phyloP scores from a whole-genome alignment of 2,329 filamentous ascomycete species.

The Pseudopithomyces chartarum region DNA sequence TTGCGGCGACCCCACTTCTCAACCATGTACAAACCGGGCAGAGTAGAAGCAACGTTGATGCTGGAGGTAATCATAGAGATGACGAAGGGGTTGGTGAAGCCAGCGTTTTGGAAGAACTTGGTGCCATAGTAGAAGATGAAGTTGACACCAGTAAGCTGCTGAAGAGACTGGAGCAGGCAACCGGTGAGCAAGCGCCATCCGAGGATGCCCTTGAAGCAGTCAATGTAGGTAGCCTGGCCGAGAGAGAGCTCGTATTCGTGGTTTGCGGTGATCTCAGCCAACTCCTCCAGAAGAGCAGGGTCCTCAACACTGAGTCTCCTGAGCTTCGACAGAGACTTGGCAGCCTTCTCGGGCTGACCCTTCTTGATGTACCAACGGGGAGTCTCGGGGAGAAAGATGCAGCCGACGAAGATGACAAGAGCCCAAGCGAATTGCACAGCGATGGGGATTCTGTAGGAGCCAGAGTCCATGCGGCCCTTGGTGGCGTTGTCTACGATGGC shows the following conservation, averaged over 20 bases:
- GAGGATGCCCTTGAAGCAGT: constrained; percentile 53
- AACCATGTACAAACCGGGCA: constrained; percentile 77
- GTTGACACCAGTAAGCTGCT: constrained; percentile 67
- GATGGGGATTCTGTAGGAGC: constrained; percentile 77
- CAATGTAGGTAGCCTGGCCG: constrained; percentile 49
- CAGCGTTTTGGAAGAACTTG: constrained; percentile 47
- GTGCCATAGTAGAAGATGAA: constrained; percentile 53
- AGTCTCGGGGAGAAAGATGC: constrained; percentile 73
- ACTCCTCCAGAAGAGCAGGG: constrained; percentile 63
- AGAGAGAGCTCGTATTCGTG: constrained; percentile 76
- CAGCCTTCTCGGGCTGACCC: constrained; percentile 66
- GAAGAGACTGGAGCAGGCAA: constrained; percentile 75
- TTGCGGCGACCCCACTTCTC: constrained; percentile 78
- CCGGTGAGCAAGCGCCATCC: constrained; percentile 72
- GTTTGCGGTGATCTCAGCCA: constrained; percentile 68
- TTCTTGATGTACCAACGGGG: constrained; percentile 73
- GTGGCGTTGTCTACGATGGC: constrained; percentile 70
- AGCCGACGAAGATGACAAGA: constrained; percentile 66
- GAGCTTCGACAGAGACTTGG: constrained; percentile 64
- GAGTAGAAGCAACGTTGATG: constrained; percentile 77
- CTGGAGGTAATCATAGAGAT: constrained; percentile 76
- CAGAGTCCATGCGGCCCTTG: constrained; percentile 58
- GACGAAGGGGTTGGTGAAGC: constrained; percentile 60
- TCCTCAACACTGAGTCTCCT: constrained; percentile 66
- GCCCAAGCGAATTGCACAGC: constrained; percentile 77